Percentiles rank a stretch among this genome's conserved stretches.
These are phyloP conservation scores for Conoideocrella luteorostrata DNA, from an alignment of 2,329 filamentous ascomycete genomes.

Conservation along the genomic window DNA sequence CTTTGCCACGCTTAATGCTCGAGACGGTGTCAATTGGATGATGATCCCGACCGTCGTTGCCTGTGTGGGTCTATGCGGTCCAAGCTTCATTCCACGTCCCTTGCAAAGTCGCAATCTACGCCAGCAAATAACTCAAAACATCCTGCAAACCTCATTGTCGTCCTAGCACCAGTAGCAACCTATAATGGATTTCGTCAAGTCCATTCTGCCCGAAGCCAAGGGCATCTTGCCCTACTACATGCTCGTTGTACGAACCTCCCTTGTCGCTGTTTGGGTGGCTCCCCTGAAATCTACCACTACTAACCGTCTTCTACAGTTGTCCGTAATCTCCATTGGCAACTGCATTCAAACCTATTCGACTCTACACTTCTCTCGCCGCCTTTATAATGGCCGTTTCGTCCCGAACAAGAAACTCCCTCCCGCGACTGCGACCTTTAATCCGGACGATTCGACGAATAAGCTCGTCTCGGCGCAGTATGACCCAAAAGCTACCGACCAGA, in stretches of 20 bases:
- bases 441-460: constrained; percentile 48
- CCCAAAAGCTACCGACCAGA: constrained; percentile 47
- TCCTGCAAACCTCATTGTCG: no score
- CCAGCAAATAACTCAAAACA: no score
- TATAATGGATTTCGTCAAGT: constrained; percentile 39
- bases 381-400: constrained; percentile 67
- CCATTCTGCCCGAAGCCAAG: constrained; percentile 41
- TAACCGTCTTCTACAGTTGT: constrained; percentile 51
- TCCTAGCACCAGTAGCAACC: no score
- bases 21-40: no score
- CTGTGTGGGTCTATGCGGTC: no score
- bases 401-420: constrained; percentile 39
- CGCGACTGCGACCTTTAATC: constrained; percentile 36
- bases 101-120: no score
- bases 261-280: constrained; percentile 6
- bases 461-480: constrained; percentile 39
- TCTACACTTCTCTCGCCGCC: constrained; percentile 72
- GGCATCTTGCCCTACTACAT: constrained; percentile 55
- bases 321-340: constrained; percentile 76
- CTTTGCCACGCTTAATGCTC: no score
- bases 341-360: constrained; percentile 77
- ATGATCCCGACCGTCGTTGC: no score
- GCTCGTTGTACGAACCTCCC: constrained; percentile 38
- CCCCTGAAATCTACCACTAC: not conserved
- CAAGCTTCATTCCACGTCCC: no score